These are phyloP conservation scores for Cryptosporidium felis DNA, from an alignment of 169 alveolate genomes.

Conservation along the genomic window DNA sequence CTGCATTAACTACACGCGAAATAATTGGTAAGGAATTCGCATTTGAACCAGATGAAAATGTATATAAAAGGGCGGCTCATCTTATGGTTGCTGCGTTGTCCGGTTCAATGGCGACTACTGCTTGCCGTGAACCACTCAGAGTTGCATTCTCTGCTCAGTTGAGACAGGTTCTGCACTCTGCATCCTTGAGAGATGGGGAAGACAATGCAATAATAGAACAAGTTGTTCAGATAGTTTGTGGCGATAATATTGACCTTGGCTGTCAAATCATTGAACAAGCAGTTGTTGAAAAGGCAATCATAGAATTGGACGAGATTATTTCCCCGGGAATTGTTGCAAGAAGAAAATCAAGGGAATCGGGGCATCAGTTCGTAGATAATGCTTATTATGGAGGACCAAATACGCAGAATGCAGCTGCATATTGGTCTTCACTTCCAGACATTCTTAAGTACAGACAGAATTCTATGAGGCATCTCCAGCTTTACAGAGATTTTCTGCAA, in stretches of 20 bases:
- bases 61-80: slow-evolving; percentile 90
- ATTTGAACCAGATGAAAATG: slow-evolving; percentile 90
- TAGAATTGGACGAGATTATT: slow-evolving; percentile 80
- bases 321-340: slow-evolving; percentile 69
- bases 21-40: slow-evolving; percentile 95
- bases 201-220: slow-evolving; percentile 87
- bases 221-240: slow-evolving; percentile 86
- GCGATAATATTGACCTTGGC: slow-evolving; percentile 94
- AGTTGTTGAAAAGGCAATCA: slow-evolving; percentile 91
- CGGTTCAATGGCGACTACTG: slow-evolving; percentile 94
- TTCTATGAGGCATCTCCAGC: slow-evolving; percentile 65
- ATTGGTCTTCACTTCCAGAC: slow-evolving; percentile 56
- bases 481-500: slow-evolving; percentile 48
- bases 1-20: slow-evolving; percentile 94
- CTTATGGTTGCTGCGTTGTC: slow-evolving; percentile 91
- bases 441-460: slow-evolving; percentile 17
- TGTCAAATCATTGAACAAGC: slow-evolving; percentile 92
- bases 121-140: slow-evolving; percentile 94
- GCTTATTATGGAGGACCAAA: slow-evolving; percentile 62
- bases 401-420: slow-evolving; percentile 18
- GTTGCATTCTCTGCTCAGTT: slow-evolving; percentile 89
- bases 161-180: slow-evolving; percentile 80
- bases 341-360: slow-evolving; percentile 46
- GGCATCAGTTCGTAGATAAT: slow-evolving; percentile 57
- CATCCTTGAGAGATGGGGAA: slow-evolving; percentile 81